Percentiles rank a stretch among this genome's conserved stretches.
Conservation (phyloP, 2,329 filamentous ascomycete genomes). For the Xylariales sp. region DNA sequence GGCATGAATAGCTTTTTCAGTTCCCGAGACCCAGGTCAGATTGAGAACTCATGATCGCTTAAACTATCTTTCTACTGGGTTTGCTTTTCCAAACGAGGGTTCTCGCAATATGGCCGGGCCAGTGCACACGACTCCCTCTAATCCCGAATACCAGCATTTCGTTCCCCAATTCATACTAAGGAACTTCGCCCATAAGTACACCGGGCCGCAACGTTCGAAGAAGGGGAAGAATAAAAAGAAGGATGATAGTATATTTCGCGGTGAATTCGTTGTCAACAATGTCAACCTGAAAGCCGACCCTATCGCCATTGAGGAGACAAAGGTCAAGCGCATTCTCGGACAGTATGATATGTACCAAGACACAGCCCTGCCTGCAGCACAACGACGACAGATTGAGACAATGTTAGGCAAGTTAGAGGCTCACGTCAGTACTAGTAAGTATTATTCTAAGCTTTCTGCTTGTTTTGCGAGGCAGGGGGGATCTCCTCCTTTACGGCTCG, state of each 20-base stretch:
- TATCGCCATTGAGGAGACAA: conserved; percentile 37
- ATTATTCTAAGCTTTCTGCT: neutral
- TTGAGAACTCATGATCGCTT: neutral
- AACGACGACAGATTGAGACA: conserved; percentile 42
- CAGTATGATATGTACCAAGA: conserved; percentile 47
- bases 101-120: conserved; percentile 16
- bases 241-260: conserved; percentile 33
- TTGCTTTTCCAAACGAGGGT: neutral
- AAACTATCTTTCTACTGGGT: neutral
- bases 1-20: neutral
- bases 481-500: neutral
- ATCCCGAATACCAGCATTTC: conserved; percentile 42
- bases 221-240: conserved; percentile 32
- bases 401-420: conserved; percentile 45
- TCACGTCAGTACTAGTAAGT: conserved; percentile 34
- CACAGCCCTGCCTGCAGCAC: conserved; percentile 33
- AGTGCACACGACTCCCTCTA: conserved; percentile 4
- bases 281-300: conserved; percentile 39
- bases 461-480: neutral
- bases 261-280: conserved; percentile 44
- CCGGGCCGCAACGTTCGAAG: conserved; percentile 23
- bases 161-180: conserved; percentile 42
- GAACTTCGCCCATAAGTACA: conserved; percentile 40
- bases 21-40: neutral
- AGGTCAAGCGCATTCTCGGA: conserved; percentile 43